These are phyloP conservation scores for Cordia subcordata DNA, from an alignment of 257 asterid species.

Conservation along the genomic window DNA sequence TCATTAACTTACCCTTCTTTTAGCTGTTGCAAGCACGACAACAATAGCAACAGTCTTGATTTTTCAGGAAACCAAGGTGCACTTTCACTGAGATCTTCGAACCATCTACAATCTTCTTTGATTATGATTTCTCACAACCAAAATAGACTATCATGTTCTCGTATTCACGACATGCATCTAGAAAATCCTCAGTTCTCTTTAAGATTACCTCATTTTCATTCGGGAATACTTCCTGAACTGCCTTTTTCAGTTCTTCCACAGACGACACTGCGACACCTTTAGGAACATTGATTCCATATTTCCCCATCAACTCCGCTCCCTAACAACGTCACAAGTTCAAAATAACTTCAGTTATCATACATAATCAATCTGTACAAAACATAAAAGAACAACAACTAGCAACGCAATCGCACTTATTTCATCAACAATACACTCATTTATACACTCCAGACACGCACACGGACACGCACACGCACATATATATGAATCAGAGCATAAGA, in stretches of 20 bases:
- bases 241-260: slow-evolving; percentile 53
- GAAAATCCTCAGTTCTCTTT: neutral
- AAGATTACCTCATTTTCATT: slow-evolving; percentile 60
- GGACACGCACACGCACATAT: too few relatives aligned
- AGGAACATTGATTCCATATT: slow-evolving; percentile 88
- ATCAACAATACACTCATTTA: neutral
- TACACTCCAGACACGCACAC: too few relatives aligned
- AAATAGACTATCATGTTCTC: too few relatives aligned
- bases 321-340: slow-evolving; percentile 17
- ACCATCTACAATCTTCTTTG: neutral
- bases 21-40: neutral
- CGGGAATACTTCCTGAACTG: slow-evolving; percentile 52
- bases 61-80: neutral
- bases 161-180: neutral
- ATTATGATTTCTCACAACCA: too few relatives aligned
- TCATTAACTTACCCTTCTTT: slow-evolving; percentile 3
- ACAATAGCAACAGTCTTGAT: too few relatives aligned
- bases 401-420: neutral
- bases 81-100: neutral
- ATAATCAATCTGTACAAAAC: neutral
- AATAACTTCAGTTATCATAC: slow-evolving; percentile 2
- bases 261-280: slow-evolving; percentile 79
- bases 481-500: too few relatives aligned
- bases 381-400: neutral
- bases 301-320: slow-evolving; percentile 92